Evolutionary conservation across 257 asterid genomes (phyloP).

Genomic region (Primulina tabacum): DNA sequence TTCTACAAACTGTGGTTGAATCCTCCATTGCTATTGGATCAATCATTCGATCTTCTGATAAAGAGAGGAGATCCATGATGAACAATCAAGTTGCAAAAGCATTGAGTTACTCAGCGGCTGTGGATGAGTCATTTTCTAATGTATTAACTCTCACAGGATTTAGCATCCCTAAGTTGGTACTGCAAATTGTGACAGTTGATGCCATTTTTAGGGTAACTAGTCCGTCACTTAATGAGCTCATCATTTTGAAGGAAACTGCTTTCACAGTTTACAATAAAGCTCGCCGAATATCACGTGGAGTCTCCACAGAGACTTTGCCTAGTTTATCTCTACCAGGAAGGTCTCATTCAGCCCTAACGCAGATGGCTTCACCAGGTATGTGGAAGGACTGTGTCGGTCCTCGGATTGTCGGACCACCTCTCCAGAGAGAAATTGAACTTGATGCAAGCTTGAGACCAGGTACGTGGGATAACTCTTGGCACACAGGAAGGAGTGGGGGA

Average conservation of each 20-base stretch:
- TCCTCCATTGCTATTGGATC: conserved; percentile 92
- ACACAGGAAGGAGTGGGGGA: conserved; percentile 69
- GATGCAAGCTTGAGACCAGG: conserved; percentile 82
- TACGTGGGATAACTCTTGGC: conserved; percentile 97
- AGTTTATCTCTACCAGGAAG: conserved; percentile 58
- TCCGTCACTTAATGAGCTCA: conserved; percentile 81
- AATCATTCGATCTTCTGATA: conserved; percentile 76
- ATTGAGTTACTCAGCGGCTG: conserved; percentile 74
- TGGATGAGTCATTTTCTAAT: conserved; percentile 86
- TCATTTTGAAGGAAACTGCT: conserved; percentile 85
- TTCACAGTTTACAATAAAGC: conserved; percentile 97
- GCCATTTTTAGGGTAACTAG: conserved; percentile 91
- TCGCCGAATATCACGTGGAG: conserved; percentile 71
- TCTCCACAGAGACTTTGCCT: conserved; percentile 54
- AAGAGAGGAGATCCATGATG: conserved; percentile 81
- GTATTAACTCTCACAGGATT: conserved; percentile 87
- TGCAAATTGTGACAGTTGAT: conserved; percentile 97
- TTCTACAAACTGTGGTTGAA: conserved; percentile 85
- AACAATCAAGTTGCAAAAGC: conserved; percentile 98
- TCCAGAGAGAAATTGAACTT: conserved; percentile 83
- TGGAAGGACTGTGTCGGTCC: conserved; percentile 92
- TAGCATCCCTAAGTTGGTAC: conserved; percentile 82
- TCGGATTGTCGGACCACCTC: conserved; percentile 64
- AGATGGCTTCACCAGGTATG: conserved; percentile 76
- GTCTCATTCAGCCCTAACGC: conserved; percentile 72